Evolutionary conservation across 202 grass and related monocot genomes (phyloP), one percentile per base, ranked within the genome.

Genomic region (Eragrostis tef): DNA sequence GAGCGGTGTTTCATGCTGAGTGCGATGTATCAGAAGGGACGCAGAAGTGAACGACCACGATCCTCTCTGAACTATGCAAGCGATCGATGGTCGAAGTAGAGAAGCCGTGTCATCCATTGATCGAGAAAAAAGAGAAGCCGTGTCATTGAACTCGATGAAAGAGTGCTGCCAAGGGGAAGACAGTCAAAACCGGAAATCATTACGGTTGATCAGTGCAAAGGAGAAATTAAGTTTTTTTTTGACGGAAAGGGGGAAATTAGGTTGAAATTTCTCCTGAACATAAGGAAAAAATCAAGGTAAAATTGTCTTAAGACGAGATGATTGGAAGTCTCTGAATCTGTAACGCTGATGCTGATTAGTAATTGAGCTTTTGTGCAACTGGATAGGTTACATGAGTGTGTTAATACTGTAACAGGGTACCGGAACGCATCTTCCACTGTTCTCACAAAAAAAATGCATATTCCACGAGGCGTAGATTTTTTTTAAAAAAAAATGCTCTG

Each of bases 1-100:
- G 87, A 47, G 92, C 96, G 0, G 24, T 79, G 47, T 99, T 99
- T 67, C 67, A 78, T 20, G 85, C 73, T 1, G 85, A 95, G 54
- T 86, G 86, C 2, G 56, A 85, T 19, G 64, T 56, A 56, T 83
- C 74, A 64, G 43, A 59, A 68, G 79, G 60, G 50, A 52, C 11
- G 44, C 52, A 17, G 29, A 61, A 15, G 65, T 70, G 59, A 54
- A 42, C 12, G 5, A 6, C 71, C 34, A 16, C 13, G 41, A 25
- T 75, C 34, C 45, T 16, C 49, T 6, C 57, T 66, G 41, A 85
- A 1, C 45, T 63, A 46, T 16, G n/a, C 76, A 49, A 64, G 63
- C 60, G 43, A 79, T 29, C 63, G 54, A 70, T 16, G 67, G 58
- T 45, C 7, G 12, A 57, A 17, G 41, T 41, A 64, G 46, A 71